Base-by-base conservation (phyloP, 2,329 filamentous ascomycete genomes). In the Pyrenophora seminiperda region DNA sequence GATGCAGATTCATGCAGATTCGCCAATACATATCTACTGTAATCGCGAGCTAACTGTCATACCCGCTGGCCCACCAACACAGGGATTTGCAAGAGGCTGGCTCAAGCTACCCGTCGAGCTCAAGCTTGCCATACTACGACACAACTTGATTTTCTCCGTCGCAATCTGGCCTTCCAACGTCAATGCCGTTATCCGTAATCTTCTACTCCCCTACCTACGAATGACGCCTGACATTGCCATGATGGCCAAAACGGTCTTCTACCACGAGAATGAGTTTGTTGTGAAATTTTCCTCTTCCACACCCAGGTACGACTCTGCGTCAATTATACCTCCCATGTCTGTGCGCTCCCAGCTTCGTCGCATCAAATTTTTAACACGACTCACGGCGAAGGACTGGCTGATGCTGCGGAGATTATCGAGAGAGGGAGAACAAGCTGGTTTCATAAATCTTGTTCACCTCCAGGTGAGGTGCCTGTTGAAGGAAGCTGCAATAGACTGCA, bases 131-230 rank as follows among this genome's bases (percentile, higher is more conserved):
- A 44, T 44, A 27, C 14, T 44, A 18, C 31, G 20, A 2, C n/a
- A 27, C 7, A 44, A 44, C 20, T 15, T 44, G 14, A n/a, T 19
- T 11, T 44, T 19, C n/a, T 11, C 31, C n/a, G 32, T 14, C 5
- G 3, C 31, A 15, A 36, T 44, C 4, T 44, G 41, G 41, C 41
- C 41, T 18, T 24, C 41, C 10, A 36, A 44, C 22, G 32, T 36
- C 32, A 44, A 44, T 5, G 27, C 31, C 14, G 41, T 36, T 4
- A 37, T 27, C 11, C 31, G 41, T 1, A 44, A 20, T 17, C 31
- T 36, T 19, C 20, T 36, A 7, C 17, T 36, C 2, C 41, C 41
- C 11, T 44, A 36, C 13, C 31, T 44, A 1, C 15, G 32, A 1
- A 44, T 36, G 41, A 36, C 41, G 1, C 41, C 41, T 5, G 41